phyloP scores from a whole-genome alignment of 352 stramenopile genomes.

The Globisporangium heterothallicum region DNA sequence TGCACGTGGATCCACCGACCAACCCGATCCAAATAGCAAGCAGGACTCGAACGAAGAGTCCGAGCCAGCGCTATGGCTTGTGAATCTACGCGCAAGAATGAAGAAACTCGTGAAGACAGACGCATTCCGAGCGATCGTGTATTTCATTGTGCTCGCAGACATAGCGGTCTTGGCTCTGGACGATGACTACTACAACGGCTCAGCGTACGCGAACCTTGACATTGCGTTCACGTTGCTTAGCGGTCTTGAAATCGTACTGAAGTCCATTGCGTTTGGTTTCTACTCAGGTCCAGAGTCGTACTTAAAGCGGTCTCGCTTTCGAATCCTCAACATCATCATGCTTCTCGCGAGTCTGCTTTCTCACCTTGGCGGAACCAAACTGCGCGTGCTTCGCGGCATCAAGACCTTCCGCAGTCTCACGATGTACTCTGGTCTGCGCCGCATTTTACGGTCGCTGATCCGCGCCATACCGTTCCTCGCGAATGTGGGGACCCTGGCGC shows the following conservation, averaged over 20 bases:
- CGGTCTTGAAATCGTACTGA: constrained; percentile 51
- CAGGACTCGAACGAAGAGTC: constrained; percentile 1
- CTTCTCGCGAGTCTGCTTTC: constrained; percentile 48
- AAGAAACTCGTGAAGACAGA: constrained; percentile 33
- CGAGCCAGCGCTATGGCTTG: constrained; percentile 20
- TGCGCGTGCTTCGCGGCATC: constrained; percentile 55
- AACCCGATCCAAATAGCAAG: constrained; percentile 6
- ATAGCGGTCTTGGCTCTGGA: constrained; percentile 55
- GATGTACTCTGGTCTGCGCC: constrained; percentile 51
- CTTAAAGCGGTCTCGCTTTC: constrained; percentile 39
- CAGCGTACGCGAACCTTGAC: constrained; percentile 31
- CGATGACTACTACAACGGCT: constrained; percentile 32
- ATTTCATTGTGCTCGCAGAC: constrained; percentile 42
- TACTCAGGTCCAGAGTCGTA: constrained; percentile 41
- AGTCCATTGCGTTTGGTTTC: constrained; percentile 46
- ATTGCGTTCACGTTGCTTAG: constrained; percentile 56
- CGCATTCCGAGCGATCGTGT: constrained; percentile 40
- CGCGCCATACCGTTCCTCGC: constrained; percentile 68
- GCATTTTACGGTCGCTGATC: constrained; percentile 60
- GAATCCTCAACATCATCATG: constrained; percentile 46
- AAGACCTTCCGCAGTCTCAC: constrained; percentile 66
- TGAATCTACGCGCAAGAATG: constrained; percentile 19
- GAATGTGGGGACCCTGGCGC: constrained; percentile 63
- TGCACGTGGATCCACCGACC: constrained; percentile 10
- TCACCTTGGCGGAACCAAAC: constrained; percentile 24